These are phyloP conservation scores for Flueggea neowawraea DNA, from an alignment of 441 rosid genomes.

Conservation along the genomic window DNA sequence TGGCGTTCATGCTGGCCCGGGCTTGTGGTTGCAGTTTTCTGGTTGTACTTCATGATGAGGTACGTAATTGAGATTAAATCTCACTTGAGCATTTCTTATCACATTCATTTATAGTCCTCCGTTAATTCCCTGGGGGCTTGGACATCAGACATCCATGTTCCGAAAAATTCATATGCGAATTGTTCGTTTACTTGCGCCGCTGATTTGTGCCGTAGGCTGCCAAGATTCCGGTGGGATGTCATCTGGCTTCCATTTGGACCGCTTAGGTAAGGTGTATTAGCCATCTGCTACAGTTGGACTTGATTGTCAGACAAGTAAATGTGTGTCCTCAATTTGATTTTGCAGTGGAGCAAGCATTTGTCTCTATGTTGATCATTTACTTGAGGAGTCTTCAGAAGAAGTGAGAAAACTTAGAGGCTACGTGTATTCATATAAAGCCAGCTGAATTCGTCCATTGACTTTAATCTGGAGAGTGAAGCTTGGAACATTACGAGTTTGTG, in stretches of 20 bases:
- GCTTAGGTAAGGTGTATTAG: conserved; percentile 42
- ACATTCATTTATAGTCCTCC: too few relatives aligned
- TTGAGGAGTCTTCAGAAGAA: conserved; percentile 67
- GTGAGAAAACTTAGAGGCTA: conserved; percentile 73
- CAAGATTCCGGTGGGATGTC: conserved; percentile 82
- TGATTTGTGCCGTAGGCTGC: conserved; percentile 39
- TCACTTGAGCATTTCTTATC: too few relatives aligned
- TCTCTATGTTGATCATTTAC: conserved; percentile 62
- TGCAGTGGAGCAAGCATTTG: conserved; percentile 69
- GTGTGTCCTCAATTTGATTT: conserved; percentile 1
- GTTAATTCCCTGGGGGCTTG: too few relatives aligned
- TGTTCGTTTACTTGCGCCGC: conserved; percentile 9
- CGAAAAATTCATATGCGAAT: background rate
- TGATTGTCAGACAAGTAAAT: too few relatives aligned
- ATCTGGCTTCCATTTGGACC: conserved; percentile 92
- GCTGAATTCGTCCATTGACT: conserved; percentile 12
- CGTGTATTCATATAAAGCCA: conserved; percentile 77
- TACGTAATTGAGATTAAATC: too few relatives aligned
- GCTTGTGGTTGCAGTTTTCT: conserved; percentile 54
- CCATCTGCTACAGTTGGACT: background rate
- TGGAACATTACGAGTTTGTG: too few relatives aligned
- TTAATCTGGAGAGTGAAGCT: too few relatives aligned
- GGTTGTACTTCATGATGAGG: conserved; percentile 84
- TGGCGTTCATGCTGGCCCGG: conserved; percentile 58
- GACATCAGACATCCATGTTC: too few relatives aligned